Evolutionary conservation across 2,329 filamentous ascomycete genomes (phyloP).

Genomic region (Rhexocercosporidium sp.): DNA sequence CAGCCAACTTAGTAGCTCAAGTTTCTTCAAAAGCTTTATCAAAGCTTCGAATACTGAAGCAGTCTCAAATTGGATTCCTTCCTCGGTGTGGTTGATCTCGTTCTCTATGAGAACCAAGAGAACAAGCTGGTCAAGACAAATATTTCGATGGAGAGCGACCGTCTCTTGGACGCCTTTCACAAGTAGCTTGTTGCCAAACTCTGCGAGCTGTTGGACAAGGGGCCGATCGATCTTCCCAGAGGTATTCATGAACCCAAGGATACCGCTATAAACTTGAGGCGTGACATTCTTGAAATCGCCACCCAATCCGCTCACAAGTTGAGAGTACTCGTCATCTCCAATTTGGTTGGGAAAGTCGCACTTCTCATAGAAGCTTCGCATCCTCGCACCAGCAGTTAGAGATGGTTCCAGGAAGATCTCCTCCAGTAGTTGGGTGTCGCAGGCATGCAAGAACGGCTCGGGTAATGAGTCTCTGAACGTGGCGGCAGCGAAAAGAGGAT

Average conservation of each 20-base stretch:
- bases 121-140: constrained; percentile 82
- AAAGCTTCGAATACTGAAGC: constrained; percentile 75
- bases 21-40: constrained; percentile 71
- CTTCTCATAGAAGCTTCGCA: constrained; percentile 79
- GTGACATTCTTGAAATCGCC: constrained; percentile 65
- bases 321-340: constrained; percentile 78
- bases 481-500: constrained; percentile 71
- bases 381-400: constrained; percentile 72
- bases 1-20: constrained; percentile 77
- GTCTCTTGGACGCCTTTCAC: constrained; percentile 81
- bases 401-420: constrained; percentile 78
- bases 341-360: constrained; percentile 80
- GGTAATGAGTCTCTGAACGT: constrained; percentile 74
- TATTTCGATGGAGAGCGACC: constrained; percentile 71
- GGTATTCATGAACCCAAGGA: constrained; percentile 54
- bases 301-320: constrained; percentile 72
- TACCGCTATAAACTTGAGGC: constrained; percentile 57
- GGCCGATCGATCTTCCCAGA: constrained; percentile 42
- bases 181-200: constrained; percentile 77
- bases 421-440: constrained; percentile 68
- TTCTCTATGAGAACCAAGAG: constrained; percentile 86
- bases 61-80: constrained; percentile 69
- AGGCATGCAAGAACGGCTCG: constrained; percentile 70
- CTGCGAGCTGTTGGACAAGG: constrained; percentile 59
- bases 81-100: constrained; percentile 76